A percentile compares a stretch with the other conserved stretches of the same genome.
phyloP scores from a whole-genome alignment of 108 stramenopile genomes.

The Fragilaria crotonensis region DNA sequence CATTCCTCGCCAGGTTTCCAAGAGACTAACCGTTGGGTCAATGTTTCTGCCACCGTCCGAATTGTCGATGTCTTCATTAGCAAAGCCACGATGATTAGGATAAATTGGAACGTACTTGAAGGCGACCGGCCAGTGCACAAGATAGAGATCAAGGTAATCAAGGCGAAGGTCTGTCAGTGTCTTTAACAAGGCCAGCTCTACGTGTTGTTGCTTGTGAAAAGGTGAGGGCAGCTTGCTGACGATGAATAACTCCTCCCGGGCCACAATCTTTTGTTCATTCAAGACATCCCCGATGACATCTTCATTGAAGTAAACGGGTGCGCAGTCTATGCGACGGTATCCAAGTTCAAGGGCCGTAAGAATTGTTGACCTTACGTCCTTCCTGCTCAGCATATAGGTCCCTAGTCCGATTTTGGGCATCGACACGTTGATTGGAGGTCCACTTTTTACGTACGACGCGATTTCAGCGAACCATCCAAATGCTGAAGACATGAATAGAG shows the following conservation, averaged over 20 bases:
- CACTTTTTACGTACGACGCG: too few species aligned
- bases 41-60: conserved; percentile 50
- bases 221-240: conserved; percentile 81
- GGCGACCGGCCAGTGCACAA: conserved; percentile 87
- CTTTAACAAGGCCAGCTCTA: conserved; percentile 60
- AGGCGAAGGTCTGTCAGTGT: conserved; percentile 68
- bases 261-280: conserved; percentile 13
- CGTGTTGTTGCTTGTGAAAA: conserved; percentile 71
- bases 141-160: conserved; percentile 84
- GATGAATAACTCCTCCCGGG: conserved; percentile 67
- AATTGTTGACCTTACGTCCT: conserved; percentile 15
- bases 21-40: conserved; percentile 50
- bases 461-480: too few species aligned
- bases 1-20: conserved; percentile 65
- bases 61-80: conserved; percentile 78
- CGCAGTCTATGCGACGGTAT: conserved; percentile 63
- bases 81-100: conserved; percentile 46
- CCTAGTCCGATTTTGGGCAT: conserved; percentile 31
- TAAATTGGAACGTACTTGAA: conserved; percentile 72
- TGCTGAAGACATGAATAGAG: too few species aligned
- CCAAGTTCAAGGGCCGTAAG: conserved; percentile 40
- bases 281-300: conserved; percentile 62
- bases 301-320: conserved; percentile 75
- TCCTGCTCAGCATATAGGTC: conserved; percentile 19
- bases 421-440: too few species aligned